A percentile compares a stretch with the other conserved stretches of the same genome.
phyloP scores from a whole-genome alignment of 1,139 yeast species.

The Komagataea norvegica region DNA sequence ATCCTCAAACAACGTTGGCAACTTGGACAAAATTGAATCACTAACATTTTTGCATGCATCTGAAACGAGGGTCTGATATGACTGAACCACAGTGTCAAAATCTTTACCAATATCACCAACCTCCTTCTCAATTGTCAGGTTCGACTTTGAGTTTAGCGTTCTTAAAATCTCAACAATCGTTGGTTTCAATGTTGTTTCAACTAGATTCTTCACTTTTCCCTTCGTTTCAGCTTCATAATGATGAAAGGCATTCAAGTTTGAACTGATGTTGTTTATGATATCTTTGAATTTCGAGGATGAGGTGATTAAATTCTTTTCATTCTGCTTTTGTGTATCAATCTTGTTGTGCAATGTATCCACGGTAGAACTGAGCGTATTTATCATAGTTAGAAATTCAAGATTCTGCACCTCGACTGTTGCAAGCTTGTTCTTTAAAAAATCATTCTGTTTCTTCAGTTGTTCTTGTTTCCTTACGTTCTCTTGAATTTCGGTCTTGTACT shows the following conservation, averaged over 20 bases:
- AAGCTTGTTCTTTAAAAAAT: conserved; percentile 27
- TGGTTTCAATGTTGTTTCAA: conserved; percentile 15
- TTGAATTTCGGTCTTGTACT: conserved; percentile 40
- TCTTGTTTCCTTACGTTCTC: conserved; percentile 38
- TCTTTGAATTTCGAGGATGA: conserved; percentile 31
- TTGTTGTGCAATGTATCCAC: conserved; percentile 31
- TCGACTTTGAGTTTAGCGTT: conserved; percentile 1
- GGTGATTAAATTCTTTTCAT: conserved; percentile 31
- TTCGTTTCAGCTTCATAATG: conserved; percentile 29
- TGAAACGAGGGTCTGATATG: conserved; percentile 16
- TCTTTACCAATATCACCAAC: conserved; percentile 14
- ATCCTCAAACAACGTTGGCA: conserved; percentile 20
- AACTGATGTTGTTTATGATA: conserved; percentile 29
- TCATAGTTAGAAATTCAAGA: conserved; percentile 28
- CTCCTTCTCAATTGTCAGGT: conserved; percentile 2
- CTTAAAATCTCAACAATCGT: conserved; percentile 8
- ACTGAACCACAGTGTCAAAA: conserved; percentile 11
- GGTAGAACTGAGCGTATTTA: conserved; percentile 28
- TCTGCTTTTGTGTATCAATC: conserved; percentile 32
- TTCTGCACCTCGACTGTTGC: conserved; percentile 25
- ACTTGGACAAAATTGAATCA: conserved; percentile 18
- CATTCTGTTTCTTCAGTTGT: conserved; percentile 32
- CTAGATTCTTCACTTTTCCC: conserved; percentile 24
- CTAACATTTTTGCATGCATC: conserved; percentile 24
- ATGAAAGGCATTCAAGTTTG: conserved; percentile 29